Evolutionary conservation across 2,329 filamentous ascomycete species (phyloP).

Genomic region (Zasmidium angulare): DNA sequence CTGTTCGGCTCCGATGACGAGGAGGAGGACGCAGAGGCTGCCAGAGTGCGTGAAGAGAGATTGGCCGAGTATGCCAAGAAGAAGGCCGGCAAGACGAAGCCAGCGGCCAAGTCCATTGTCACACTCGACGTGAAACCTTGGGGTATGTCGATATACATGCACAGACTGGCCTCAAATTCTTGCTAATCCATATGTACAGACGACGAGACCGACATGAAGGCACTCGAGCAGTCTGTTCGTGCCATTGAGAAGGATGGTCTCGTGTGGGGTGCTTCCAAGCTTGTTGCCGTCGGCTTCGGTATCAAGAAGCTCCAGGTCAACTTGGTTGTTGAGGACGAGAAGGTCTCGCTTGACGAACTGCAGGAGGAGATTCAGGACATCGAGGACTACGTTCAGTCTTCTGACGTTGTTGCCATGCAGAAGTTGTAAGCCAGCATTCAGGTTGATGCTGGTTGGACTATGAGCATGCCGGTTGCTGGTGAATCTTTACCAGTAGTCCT

Average conservation of each 20-base stretch:
- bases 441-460: slow-evolving; percentile 4
- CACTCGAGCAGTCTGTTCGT: slow-evolving; percentile 77
- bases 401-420: slow-evolving; percentile 87
- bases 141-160: slow-evolving; percentile 64
- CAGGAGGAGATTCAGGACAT: slow-evolving; percentile 81
- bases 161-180: not conserved
- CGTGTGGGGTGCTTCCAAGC: slow-evolving; percentile 89
- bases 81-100: slow-evolving; percentile 92
- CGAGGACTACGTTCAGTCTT: slow-evolving; percentile 95
- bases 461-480: not conserved
- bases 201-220: slow-evolving; percentile 85
- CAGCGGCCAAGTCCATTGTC: slow-evolving; percentile 91
- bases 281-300: slow-evolving; percentile 90
- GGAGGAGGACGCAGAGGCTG: slow-evolving; percentile 89
- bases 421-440: slow-evolving; percentile 67
- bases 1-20: slow-evolving; percentile 92
- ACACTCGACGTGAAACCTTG: slow-evolving; percentile 97
- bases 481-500: not conserved
- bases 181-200: slow-evolving; percentile 27
- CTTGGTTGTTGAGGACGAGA: slow-evolving; percentile 95
- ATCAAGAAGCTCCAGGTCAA: slow-evolving; percentile 99
- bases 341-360: slow-evolving; percentile 83
- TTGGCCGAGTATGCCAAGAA: slow-evolving; percentile 94
- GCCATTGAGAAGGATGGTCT: slow-evolving; percentile 89
- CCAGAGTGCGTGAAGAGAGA: slow-evolving; percentile 79